Conservation (phyloP, 2,329 filamentous ascomycete species). For the Botryotinia narcissicola region DNA sequence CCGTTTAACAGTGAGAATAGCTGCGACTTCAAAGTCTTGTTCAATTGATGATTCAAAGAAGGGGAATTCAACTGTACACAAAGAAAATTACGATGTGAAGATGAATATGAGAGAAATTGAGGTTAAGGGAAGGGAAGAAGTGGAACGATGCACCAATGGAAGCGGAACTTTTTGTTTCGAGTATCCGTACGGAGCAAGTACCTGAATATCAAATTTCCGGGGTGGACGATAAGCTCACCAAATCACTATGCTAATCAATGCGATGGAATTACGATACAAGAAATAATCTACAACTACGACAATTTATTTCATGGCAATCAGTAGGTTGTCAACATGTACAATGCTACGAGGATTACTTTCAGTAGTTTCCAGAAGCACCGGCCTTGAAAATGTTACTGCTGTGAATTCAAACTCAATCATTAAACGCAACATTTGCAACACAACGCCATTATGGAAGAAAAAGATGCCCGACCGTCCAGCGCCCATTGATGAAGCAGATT, state of each 20-base stretch:
- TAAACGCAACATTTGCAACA: constrained; percentile 24
- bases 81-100: neutral
- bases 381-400: constrained; percentile 23
- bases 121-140: neutral
- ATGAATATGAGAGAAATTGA: neutral
- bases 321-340: constrained; percentile 30
- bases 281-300: neutral
- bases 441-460: constrained; percentile 43
- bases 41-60: neutral
- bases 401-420: neutral
- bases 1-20: neutral
- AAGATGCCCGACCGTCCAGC: constrained; percentile 72
- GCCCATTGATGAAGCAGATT: constrained; percentile 71
- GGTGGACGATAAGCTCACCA: constrained; percentile 1
- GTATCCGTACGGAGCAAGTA: neutral
- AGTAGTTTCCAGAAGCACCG: constrained; percentile 14
- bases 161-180: neutral
- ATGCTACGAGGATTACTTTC: constrained; percentile 31
- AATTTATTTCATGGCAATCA: constrained; percentile 6
- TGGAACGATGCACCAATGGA: neutral
- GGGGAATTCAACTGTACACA: neutral
- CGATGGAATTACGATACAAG: neutral
- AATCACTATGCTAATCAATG: constrained; percentile 10
- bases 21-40: too few species aligned
- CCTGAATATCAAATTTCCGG: constrained; percentile 12